Conservation (phyloP, 177 flowering plant species). For the Vitis hybrid region DNA sequence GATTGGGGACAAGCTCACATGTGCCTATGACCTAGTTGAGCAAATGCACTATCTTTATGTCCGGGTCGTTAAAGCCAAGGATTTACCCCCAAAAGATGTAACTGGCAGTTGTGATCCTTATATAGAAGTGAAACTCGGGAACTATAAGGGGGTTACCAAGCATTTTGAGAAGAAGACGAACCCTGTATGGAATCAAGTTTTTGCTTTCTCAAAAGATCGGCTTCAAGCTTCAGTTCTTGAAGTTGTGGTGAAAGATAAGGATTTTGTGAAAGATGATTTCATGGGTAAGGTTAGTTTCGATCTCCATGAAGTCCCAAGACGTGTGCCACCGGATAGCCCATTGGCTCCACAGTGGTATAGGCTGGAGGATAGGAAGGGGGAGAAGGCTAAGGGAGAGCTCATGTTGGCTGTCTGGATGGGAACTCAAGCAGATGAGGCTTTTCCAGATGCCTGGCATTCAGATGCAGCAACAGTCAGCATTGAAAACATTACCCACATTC, state of each 20-base stretch:
- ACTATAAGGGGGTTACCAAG: constrained; percentile 41
- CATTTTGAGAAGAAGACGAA: constrained; percentile 46
- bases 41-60: constrained; percentile 61
- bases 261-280: constrained; percentile 39
- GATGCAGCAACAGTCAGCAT: constrained; percentile 45
- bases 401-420: constrained; percentile 61
- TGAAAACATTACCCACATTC: constrained; percentile 28
- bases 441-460: constrained; percentile 52
- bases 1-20: constrained; percentile 37
- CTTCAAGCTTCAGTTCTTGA: constrained; percentile 44
- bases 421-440: constrained; percentile 53
- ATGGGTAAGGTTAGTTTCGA: constrained; percentile 41
- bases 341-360: constrained; percentile 57
- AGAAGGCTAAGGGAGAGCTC: constrained; percentile 38
- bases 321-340: constrained; percentile 50
- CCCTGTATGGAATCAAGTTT: constrained; percentile 49
- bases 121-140: constrained; percentile 54
- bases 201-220: constrained; percentile 49
- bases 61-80: constrained; percentile 50
- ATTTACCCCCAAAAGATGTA: constrained; percentile 40
- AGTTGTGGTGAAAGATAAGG: constrained; percentile 41
- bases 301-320: constrained; percentile 37
- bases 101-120: constrained; percentile 50
- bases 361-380: constrained; percentile 34
- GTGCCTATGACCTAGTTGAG: constrained; percentile 56